Base-by-base conservation (phyloP, 768 basidiomycete genomes). In the Ramaria rubella region DNA sequence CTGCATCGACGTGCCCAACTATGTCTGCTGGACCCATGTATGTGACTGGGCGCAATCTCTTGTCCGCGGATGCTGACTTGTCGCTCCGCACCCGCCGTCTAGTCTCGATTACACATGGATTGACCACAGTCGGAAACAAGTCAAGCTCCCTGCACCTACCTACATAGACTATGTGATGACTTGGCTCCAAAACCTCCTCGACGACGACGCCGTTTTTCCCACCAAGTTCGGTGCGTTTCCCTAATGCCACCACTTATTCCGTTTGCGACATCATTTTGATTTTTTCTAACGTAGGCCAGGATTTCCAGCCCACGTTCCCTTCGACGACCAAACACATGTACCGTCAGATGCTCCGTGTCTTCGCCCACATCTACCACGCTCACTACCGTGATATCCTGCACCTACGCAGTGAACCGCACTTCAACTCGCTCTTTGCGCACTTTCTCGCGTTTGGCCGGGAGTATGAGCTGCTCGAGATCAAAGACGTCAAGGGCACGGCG, bases 81-180 rank as follows among this genome's bases (percentile, higher is more conserved):
- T 52, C 36, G 17, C 31, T 15, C 14, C 34, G 24, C 11, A 43
- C 12, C 30, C 23, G 12, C 17, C 1, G 12, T 58, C 26, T 61
- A 96, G 94, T 31, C 74, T 96, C 66, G 94, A 90, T 70, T 97
- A 96, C 72, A 85, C 85, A 1, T 98, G 95, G 95, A 86, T 89
- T 58, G 94, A 91, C 66, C 87, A 91, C 64, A 88, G 86, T 65
- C 88, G 93, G 58, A 91, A 92, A 67, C 85, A 87, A 59, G 85
- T 94, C 24, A 77, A 87, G 61, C 77, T 97, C 0, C 85, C 95
- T 1, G 95, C 95, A 14, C 93, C 95, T 5, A 94, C 90, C 1
- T 97, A 97, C 71, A 92, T 97, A 64, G 95, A 97, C 75, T 95
- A 91, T 61, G 95, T 97, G 64, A 93, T 97, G 87, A 92, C 94